phyloP scores from a whole-genome alignment of 371 early-diverging fungal genomes.

The Vavraia culicis region DNA sequence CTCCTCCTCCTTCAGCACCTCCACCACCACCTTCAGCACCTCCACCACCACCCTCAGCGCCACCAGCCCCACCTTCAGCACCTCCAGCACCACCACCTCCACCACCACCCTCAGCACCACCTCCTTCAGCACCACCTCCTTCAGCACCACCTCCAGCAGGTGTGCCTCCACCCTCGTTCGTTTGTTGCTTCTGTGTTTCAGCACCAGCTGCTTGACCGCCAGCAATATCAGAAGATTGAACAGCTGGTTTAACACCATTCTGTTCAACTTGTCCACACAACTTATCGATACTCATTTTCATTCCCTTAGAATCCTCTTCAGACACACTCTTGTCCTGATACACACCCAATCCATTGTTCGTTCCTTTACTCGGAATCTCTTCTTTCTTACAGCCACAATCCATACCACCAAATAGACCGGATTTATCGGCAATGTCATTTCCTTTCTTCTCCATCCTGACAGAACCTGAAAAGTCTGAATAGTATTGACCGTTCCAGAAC shows the following conservation, averaged over 20 bases:
- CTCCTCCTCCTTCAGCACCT: neutral
- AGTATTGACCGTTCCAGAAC: slow-evolving; percentile 16
- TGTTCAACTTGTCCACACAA: slow-evolving; percentile 5
- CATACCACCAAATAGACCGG: slow-evolving; percentile 33
- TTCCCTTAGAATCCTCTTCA: slow-evolving; percentile 12
- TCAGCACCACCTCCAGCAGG: too few relatives aligned
- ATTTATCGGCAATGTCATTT: slow-evolving; percentile 29
- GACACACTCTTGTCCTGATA: slow-evolving; percentile 27
- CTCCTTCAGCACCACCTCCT: slow-evolving; percentile 1
- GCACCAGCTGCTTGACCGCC: too few relatives aligned
- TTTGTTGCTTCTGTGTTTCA: too few relatives aligned
- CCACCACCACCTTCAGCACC: neutral
- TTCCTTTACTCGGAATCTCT: slow-evolving; percentile 36
- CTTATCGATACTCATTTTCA: slow-evolving; percentile 26
- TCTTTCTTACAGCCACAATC: slow-evolving; percentile 35
- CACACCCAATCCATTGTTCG: slow-evolving; percentile 31
- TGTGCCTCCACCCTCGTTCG: too few relatives aligned
- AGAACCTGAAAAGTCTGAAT: slow-evolving; percentile 30
- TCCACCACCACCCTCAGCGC: neutral
- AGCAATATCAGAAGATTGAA: too few relatives aligned
- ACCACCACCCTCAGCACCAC: neutral
- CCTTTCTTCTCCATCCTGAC: slow-evolving; percentile 22
- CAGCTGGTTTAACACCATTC: neutral
- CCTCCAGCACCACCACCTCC: neutral
- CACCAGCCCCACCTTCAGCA: neutral